phyloP scores from a whole-genome alignment of 2,329 filamentous ascomycete genomes.

The Lecanoromycetidae sp. region DNA sequence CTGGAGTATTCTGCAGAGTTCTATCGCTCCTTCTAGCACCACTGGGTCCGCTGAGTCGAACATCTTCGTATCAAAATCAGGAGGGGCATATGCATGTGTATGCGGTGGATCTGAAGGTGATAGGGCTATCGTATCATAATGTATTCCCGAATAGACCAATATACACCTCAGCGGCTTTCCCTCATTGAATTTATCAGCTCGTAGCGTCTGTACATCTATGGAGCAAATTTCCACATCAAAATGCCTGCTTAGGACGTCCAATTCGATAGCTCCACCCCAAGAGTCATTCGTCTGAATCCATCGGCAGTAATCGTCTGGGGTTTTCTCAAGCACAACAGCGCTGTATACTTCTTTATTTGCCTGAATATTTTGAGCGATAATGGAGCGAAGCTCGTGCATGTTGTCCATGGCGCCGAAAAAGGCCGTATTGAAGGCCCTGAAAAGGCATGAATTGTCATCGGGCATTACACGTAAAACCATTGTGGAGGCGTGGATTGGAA shows the following conservation, averaged over 20 bases:
- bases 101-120: constrained; percentile 49
- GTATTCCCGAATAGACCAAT: constrained; percentile 80
- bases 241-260: constrained; percentile 70
- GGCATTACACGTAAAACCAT: constrained; percentile 83
- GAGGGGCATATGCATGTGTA: constrained; percentile 45
- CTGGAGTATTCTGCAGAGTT: constrained; percentile 54
- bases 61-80: constrained; percentile 69
- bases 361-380: constrained; percentile 70
- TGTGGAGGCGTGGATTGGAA: constrained; percentile 44
- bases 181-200: constrained; percentile 69
- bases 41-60: constrained; percentile 48
- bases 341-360: constrained; percentile 60
- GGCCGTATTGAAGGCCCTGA: constrained; percentile 73
- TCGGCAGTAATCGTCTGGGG: constrained; percentile 62
- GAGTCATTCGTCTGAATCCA: constrained; percentile 70
- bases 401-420: constrained; percentile 56
- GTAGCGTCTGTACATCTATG: constrained; percentile 61
- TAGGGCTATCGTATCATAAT: constrained; percentile 82
- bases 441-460: constrained; percentile 91
- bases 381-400: constrained; percentile 60
- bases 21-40: constrained; percentile 48
- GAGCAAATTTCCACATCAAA: constrained; percentile 79
- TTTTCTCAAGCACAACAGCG: constrained; percentile 61
- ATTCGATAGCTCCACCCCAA: constrained; percentile 88
- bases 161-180: constrained; percentile 57